These are phyloP conservation scores for Luvunga scandens DNA, from an alignment of 345 rosid genomes.

Conservation along the genomic window DNA sequence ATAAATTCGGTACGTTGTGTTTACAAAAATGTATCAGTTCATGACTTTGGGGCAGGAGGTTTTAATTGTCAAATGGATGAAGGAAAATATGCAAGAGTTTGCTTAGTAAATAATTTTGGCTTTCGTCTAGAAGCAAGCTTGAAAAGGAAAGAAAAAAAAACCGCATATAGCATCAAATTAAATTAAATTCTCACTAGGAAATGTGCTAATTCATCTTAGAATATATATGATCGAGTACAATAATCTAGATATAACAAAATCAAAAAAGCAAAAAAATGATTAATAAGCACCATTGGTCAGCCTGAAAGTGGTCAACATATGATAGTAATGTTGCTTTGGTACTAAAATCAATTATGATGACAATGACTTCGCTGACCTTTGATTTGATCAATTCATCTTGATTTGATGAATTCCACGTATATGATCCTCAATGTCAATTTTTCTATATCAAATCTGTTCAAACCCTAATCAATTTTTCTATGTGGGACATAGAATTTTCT, in stretches of 20 bases:
- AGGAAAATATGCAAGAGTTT: conserved; percentile 13
- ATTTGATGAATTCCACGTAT: neutral
- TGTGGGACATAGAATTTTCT: neutral
- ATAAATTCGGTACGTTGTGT: neutral
- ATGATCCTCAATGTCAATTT: neutral
- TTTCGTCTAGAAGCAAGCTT: conserved; percentile 22
- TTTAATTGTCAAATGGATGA: conserved; percentile 24
- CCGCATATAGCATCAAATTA: neutral
- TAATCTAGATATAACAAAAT: neutral
- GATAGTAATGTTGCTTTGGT: neutral
- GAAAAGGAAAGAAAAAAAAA: conserved; percentile 14
- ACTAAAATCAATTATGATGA: conserved; percentile 11
- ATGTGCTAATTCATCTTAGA: neutral
- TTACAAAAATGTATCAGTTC: conserved; percentile 13
- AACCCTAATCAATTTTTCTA: conserved; percentile 7
- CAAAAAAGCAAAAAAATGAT: neutral
- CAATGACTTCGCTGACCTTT: conserved; percentile 7
- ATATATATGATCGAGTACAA: neutral
- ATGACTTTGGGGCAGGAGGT: conserved; percentile 29
- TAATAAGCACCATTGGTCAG: conserved; percentile 15
- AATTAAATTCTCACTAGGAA: neutral
- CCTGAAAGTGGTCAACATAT: neutral
- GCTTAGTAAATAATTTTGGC: neutral
- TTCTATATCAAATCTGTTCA: conserved; percentile 4
- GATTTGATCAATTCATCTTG: neutral